These are phyloP conservation scores for Tulasnella calospora DNA, from an alignment of 768 basidiomycete genomes.

Conservation along the genomic window DNA sequence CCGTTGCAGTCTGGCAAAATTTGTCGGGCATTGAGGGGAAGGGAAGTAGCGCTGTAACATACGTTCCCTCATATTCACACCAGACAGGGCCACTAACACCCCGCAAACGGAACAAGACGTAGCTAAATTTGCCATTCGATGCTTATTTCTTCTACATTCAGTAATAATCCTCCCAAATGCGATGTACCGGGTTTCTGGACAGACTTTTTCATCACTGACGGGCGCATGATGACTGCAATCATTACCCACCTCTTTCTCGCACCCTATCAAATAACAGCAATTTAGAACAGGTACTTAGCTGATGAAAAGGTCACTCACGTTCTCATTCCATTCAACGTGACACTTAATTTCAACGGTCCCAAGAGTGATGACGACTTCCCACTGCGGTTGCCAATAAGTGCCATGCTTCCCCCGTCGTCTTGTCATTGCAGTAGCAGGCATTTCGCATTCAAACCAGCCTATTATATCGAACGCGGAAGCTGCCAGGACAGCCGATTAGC, in stretches of 20 bases:
- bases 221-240: not conserved
- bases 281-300: not conserved
- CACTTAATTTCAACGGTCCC: constrained; percentile 53
- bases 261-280: not conserved
- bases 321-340: constrained; percentile 49
- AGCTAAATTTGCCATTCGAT: too few relatives aligned
- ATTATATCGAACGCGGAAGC: not conserved
- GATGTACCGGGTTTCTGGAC: not conserved
- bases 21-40: too few relatives aligned
- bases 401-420: constrained; percentile 18
- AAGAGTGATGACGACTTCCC: constrained; percentile 48
- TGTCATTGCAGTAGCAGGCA: constrained; percentile 23
- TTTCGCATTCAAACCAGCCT: not conserved
- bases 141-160: not conserved
- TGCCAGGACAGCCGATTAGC: not conserved
- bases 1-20: too few relatives aligned
- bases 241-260: not conserved
- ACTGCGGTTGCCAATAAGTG: constrained; percentile 37
- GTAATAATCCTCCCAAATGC: not conserved
- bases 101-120: too few relatives aligned
- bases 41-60: too few relatives aligned
- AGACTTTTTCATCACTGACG: not conserved
- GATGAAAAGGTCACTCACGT: constrained; percentile 34
- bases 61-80: too few relatives aligned
- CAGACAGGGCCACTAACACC: too few relatives aligned